phyloP scores from a whole-genome alignment of 2,329 filamentous ascomycete species.

The Ophiostoma ips region DNA sequence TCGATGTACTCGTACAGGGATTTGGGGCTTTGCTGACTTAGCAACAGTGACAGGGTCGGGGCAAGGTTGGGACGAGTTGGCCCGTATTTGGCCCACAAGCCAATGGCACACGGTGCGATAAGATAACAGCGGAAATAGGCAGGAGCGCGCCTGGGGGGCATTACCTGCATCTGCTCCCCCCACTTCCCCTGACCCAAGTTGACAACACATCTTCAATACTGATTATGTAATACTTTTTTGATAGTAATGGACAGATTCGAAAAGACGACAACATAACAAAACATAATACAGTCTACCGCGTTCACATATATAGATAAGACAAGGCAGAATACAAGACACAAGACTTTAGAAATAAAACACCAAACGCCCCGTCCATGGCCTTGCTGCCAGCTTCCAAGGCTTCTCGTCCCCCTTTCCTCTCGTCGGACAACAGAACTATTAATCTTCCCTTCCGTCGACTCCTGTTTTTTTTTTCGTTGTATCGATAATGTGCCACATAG shows the following conservation, averaged over 20 bases:
- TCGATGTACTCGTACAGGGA: no score
- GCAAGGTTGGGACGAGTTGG: no score
- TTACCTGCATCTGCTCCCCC: neutral
- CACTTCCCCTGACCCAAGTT: neutral
- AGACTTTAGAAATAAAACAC: constrained; percentile 4
- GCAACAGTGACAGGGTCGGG: no score
- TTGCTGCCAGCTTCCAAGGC: constrained; percentile 12
- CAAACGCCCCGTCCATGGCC: constrained; percentile 12
- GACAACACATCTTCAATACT: neutral
- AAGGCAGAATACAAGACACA: neutral
- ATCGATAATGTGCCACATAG: neutral
- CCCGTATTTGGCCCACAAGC: neutral
- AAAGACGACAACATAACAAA: no score
- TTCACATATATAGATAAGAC: neutral
- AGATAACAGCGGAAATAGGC: neutral
- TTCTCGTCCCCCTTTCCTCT: constrained; percentile 5
- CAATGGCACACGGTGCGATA: neutral
- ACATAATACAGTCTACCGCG: neutral
- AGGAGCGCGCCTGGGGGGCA: neutral
- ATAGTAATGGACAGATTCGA: no score
- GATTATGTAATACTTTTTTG: no score
- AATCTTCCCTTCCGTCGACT: constrained; percentile 3
- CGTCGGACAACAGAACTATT: constrained; percentile 10
- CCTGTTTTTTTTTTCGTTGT: neutral
- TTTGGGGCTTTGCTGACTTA: no score